Evolutionary conservation across 805 yeast species (phyloP).

Genomic region (Novakomyces olei): DNA sequence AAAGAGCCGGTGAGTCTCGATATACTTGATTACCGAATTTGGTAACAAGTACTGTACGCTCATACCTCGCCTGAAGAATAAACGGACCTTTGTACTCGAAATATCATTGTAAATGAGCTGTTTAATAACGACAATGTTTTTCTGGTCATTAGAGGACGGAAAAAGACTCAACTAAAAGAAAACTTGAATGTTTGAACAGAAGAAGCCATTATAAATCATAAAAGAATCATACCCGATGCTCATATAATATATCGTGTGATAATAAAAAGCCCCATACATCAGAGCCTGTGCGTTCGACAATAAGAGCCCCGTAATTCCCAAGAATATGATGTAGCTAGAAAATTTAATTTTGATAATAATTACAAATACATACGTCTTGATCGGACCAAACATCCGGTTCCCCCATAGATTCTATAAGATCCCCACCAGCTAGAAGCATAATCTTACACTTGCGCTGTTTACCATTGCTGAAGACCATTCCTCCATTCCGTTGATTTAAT

Average conservation of each 20-base stretch:
- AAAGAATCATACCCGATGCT: constrained; percentile 37
- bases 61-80: constrained; percentile 87
- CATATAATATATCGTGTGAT: constrained; percentile 92
- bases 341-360: neutral
- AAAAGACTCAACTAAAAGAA: neutral
- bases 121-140: constrained; percentile 81
- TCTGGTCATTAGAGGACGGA: constrained; percentile 10
- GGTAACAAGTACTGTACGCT: constrained; percentile 87
- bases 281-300: constrained; percentile 89
- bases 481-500: constrained; percentile 74
- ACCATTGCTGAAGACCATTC: constrained; percentile 32
- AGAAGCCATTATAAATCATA: no score
- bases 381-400: constrained; percentile 99
- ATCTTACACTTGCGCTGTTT: constrained; percentile 61
- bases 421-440: constrained; percentile 95
- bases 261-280: constrained; percentile 83
- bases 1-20: constrained; percentile 77
- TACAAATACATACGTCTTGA: constrained; percentile 30
- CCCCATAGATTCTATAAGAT: constrained; percentile 95
- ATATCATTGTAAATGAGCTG: constrained; percentile 93
- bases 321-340: constrained; percentile 54
- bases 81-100: constrained; percentile 78
- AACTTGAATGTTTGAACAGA: no score
- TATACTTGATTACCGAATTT: constrained; percentile 80
- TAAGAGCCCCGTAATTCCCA: constrained; percentile 88